phyloP scores from a whole-genome alignment of 768 basidiomycete species.

The Panaeolus papilionaceus region DNA sequence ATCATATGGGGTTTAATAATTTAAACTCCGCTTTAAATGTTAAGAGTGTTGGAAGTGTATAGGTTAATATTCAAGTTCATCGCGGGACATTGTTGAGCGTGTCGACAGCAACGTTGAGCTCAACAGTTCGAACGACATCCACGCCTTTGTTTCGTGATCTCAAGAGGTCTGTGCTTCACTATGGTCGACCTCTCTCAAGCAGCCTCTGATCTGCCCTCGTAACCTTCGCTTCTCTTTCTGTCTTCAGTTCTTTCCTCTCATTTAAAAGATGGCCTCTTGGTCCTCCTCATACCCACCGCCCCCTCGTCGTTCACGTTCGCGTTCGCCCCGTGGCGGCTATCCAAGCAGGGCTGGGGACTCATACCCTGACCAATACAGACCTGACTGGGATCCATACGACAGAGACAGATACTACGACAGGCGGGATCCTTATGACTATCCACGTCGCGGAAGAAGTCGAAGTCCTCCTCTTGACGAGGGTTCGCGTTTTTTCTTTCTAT shows the following conservation, averaged over 20 bases:
- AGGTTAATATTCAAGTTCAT: constrained; percentile 47
- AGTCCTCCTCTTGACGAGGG: constrained; percentile 78
- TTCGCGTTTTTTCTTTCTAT: constrained; percentile 30
- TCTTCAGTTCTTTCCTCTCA: constrained; percentile 59
- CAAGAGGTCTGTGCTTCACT: constrained; percentile 94
- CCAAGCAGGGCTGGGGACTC: constrained; percentile 60
- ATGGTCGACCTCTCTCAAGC: constrained; percentile 84
- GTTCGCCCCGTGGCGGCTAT: constrained; percentile 72
- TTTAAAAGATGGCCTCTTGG: constrained; percentile 80
- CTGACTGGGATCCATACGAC: constrained; percentile 76
- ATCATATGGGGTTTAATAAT: constrained; percentile 19
- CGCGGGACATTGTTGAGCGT: constrained; percentile 66
- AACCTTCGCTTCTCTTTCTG: constrained; percentile 59
- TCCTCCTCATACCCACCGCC: constrained; percentile 75
- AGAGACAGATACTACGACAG: constrained; percentile 67
- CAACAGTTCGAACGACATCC: constrained; percentile 47
- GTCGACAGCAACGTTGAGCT: constrained; percentile 49
- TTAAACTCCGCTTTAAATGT: constrained; percentile 51
- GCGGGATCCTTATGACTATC: constrained; percentile 64
- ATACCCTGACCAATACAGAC: constrained; percentile 67
- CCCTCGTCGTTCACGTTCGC: constrained; percentile 82
- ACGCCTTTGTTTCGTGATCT: constrained; percentile 58
- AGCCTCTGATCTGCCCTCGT: constrained; percentile 75
- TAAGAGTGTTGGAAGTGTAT: constrained; percentile 26
- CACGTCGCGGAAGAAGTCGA: constrained; percentile 76